Evolutionary conservation across 345 rosid species (phyloP).

Genomic region (Salix udensis): DNA sequence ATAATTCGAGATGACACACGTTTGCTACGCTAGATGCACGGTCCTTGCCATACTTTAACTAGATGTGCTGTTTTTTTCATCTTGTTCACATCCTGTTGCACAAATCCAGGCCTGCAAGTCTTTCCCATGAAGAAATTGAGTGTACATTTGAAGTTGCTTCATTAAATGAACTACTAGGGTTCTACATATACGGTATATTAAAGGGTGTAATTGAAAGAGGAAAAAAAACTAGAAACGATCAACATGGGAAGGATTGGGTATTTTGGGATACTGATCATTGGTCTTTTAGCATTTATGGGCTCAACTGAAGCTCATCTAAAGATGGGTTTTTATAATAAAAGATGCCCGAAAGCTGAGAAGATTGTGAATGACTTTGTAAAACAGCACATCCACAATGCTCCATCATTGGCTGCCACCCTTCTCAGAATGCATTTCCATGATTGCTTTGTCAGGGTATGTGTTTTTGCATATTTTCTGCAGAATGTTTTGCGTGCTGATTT

Average conservation of each 20-base stretch:
- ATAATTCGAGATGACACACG: slow-evolving; percentile 27
- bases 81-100: slow-evolving; percentile 5
- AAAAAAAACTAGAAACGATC: slow-evolving; percentile 6
- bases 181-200: not conserved
- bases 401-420: slow-evolving; percentile 65
- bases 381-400: slow-evolving; percentile 55
- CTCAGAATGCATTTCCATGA: slow-evolving; percentile 84
- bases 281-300: slow-evolving; percentile 28
- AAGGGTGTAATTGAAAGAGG: not conserved
- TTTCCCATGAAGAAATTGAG: not conserved
- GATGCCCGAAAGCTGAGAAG: slow-evolving; percentile 73
- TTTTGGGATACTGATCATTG: slow-evolving; percentile 15
- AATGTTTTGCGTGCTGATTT: not conserved
- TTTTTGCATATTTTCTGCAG: not conserved
- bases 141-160: slow-evolving; percentile 2
- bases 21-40: slow-evolving; percentile 28
- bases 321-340: slow-evolving; percentile 46
- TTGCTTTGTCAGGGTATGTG: slow-evolving; percentile 61
- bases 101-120: slow-evolving; percentile 12
- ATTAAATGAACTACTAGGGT: not conserved
- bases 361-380: slow-evolving; percentile 51
- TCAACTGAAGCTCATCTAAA: slow-evolving; percentile 50
- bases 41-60: not conserved
- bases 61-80: slow-evolving; percentile 8
- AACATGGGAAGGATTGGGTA: slow-evolving; percentile 24